Base-by-base conservation (phyloP, 352 stramenopile genomes). In the Phytophthora multivora region DNA sequence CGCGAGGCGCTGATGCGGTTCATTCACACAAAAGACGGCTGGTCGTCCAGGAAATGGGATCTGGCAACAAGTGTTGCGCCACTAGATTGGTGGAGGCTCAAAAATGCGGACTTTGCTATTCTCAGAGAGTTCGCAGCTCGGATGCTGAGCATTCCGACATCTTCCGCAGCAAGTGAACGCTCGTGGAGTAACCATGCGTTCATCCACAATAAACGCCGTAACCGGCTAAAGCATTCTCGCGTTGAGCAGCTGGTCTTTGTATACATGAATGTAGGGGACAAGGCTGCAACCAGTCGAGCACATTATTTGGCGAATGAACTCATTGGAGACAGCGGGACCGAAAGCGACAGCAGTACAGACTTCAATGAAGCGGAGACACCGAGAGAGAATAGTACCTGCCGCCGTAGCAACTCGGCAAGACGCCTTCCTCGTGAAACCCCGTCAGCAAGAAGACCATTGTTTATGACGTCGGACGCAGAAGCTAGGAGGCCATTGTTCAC, bases 61-160 rank as follows among this genome's bases (percentile, higher is more conserved):
- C 40, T 10, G 12, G 0, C 42, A 18, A 7, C 63, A 50, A 28
- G 25, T 5, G 25, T 28, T 33, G 35, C 15, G 0, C 57, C 58
- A 6, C 35, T 72, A 13, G 51, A 63, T 26, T 72, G 47, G 50
- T 60, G 51, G 50, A 36, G 10, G n/a, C 19, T 70, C 9, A 50
- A 30, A 8, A 63, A 3, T 15, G 47, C 2, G 3, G 4, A 50
- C 25, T 39, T 58, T 33, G 48, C 18, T 11, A 16, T 19, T 31
- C 13, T 71, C 5, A 23, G 19, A 3, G 2, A 31, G 2, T 18
- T 67, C 23, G 50, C 45, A 9, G 12, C 39, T 7, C 56, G 46
- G 8, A 15, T 67, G 6, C 26, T 67, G 1, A 58, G 28, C 25
- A 38, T 38, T 38, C 1, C 31, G 5, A 38, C 31, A 11, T 38